Base-by-base conservation (phyloP, 768 basidiomycete species). In the Candolleomyces aberdarensis region DNA sequence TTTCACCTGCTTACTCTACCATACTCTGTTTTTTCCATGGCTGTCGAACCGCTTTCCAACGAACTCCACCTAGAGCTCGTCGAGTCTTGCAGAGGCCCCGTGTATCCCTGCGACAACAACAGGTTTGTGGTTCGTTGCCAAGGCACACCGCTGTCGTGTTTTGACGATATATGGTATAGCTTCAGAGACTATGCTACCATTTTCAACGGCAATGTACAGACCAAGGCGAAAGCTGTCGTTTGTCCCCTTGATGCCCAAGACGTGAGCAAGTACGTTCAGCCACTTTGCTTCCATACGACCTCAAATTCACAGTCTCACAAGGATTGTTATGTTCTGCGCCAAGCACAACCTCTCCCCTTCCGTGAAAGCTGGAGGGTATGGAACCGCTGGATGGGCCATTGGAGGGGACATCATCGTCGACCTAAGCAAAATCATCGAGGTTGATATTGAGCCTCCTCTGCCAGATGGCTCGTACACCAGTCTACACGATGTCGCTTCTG, bases 351-450 rank as follows among this genome's bases (percentile, higher is more conserved):
- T 96, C 3, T 85, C 88, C 10, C 83, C 89, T 5, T 94, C 92
- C 9, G 82, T 94, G 66, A 94, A 93, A 70, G 90, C 92, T 1
- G 95, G 95, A 26, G 95, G 95, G 0, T 95, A 91, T 69, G 95
- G 94, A 6, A 95, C 91, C 1, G 92, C 88, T 10, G 94, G 93
- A 1, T 94, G 93, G 90, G 85, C 92, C 51, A 84, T 96, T 57
- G 86, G 86, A 15, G 95, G 95, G 41, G 89, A 96, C 67, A 78
- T 96, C 59, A 86, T 96, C 68, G 73, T 96, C 65, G 95, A 96
- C 74, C 74, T 96, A 52, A 83, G 80, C 67, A 83, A 80, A 65
- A 75, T 97, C 54, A 77, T 78, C 56, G 86, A 88, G 41, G 77
- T 91, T 43, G 83, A 86, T 36, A 85, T 94, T 57, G 89, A 91